Evolutionary conservation across 495 filamentous ascomycete species (phyloP).

Genomic region (Monascus purpureus): DNA sequence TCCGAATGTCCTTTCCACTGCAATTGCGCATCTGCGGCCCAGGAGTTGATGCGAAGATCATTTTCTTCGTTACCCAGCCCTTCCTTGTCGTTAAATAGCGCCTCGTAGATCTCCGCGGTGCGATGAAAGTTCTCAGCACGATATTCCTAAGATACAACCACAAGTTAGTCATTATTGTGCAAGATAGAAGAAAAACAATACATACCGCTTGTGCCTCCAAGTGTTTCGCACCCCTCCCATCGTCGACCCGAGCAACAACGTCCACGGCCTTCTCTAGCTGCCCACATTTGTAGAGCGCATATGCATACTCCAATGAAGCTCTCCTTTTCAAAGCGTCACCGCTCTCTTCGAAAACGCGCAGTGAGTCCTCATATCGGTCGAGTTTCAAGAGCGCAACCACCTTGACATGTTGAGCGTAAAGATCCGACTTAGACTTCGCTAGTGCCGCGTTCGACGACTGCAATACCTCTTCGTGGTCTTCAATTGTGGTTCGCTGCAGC

Average conservation of each 20-base stretch:
- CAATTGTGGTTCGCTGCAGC: conserved; percentile 45
- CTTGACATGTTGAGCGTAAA: conserved; percentile 60
- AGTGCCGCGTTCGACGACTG: conserved; percentile 56
- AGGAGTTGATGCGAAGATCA: conserved; percentile 74
- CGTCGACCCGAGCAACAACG: conserved; percentile 34
- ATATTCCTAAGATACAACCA: conserved; percentile 2
- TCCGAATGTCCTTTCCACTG: conserved; percentile 59
- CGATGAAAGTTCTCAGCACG: conserved; percentile 67
- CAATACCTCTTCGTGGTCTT: conserved; percentile 62
- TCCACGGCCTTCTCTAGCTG: conserved; percentile 55
- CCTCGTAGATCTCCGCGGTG: conserved; percentile 54
- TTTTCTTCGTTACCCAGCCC: conserved; percentile 55
- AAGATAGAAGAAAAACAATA: conserved; percentile 2
- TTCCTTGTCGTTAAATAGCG: conserved; percentile 35
- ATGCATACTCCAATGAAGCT: conserved; percentile 69
- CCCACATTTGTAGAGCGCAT: conserved; percentile 82
- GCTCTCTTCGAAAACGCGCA: conserved; percentile 59
- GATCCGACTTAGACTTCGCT: conserved; percentile 45
- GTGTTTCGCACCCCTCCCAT: conserved; percentile 56
- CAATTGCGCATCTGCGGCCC: conserved; percentile 72
- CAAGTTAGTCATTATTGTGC: background rate
- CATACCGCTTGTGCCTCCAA: conserved; percentile 76
- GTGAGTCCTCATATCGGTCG: conserved; percentile 83
- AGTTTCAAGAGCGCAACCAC: conserved; percentile 81
- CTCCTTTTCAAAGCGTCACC: conserved; percentile 50